These are phyloP conservation scores for Acanthamoeba triangularis DNA, from an alignment of 208 protist genomes.

Conservation along the genomic window DNA sequence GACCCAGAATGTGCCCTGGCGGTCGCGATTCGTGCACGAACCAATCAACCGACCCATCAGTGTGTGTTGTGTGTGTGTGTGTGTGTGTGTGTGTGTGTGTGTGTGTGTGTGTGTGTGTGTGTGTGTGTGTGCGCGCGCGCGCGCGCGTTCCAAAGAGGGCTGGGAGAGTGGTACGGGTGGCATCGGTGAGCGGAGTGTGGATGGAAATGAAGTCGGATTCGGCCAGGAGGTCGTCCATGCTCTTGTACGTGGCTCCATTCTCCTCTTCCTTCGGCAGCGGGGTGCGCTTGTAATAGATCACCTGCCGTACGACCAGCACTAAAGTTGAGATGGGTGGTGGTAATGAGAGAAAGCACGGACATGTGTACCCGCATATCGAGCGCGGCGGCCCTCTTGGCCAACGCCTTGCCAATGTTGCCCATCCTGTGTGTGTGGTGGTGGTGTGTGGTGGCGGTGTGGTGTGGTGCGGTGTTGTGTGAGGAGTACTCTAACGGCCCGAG, in stretches of 20 bases:
- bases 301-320: neutral
- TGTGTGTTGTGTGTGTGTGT: too few species aligned
- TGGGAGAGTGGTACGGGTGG: neutral
- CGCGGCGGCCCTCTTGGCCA: constrained; percentile 8
- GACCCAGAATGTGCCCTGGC: neutral
- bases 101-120: too few species aligned
- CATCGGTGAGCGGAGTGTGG: constrained; percentile 15
- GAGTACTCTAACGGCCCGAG: too few species aligned
- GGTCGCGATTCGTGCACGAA: neutral
- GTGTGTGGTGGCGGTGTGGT: too few species aligned
- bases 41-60: neutral
- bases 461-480: too few species aligned
- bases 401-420: constrained; percentile 5
- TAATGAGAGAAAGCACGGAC: too few species aligned
- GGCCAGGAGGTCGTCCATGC: constrained; percentile 15
- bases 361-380: neutral
- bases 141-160: too few species aligned
- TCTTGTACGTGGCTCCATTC: neutral
- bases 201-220: constrained; percentile 67
- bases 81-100: too few species aligned
- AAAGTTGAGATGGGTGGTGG: too few species aligned
- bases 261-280: neutral
- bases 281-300: constrained; percentile 21
- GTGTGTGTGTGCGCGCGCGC: too few species aligned
- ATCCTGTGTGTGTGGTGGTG: neutral